Conservation (phyloP, 441 rosid species). For the Euphorbia corollata region DNA sequence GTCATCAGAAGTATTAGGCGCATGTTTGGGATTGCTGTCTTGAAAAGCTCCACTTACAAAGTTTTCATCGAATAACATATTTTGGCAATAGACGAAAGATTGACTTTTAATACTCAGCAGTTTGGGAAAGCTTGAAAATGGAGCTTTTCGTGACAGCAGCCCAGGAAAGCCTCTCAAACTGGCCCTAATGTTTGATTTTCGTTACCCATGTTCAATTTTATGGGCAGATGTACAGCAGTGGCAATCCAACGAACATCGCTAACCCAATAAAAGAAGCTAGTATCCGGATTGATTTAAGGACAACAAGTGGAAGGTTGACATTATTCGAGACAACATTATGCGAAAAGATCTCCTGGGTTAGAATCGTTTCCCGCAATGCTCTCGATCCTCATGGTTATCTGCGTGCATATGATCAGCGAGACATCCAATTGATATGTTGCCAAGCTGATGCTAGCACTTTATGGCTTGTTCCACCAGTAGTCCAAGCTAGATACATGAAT, state of each 20-base stretch:
- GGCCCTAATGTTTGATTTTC: too few species aligned
- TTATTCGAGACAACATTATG: slow-evolving; percentile 85
- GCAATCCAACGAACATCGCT: slow-evolving; percentile 94
- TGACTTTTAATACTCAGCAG: too few species aligned
- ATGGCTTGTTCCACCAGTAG: slow-evolving; percentile 84
- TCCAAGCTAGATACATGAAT: slow-evolving; percentile 55
- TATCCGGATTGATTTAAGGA: slow-evolving; percentile 67
- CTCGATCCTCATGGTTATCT: slow-evolving; percentile 70
- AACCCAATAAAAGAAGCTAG: slow-evolving; percentile 96
- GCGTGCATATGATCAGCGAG: slow-evolving; percentile 61
- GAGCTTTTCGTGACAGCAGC: too few species aligned
- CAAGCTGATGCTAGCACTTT: slow-evolving; percentile 82
- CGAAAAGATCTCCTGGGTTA: slow-evolving; percentile 71
- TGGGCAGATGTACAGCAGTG: slow-evolving; percentile 95
- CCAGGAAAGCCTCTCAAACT: too few species aligned
- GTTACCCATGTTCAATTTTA: neutral
- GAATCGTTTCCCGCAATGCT: slow-evolving; percentile 40
- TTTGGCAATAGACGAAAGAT: too few species aligned
- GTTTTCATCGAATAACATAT: too few species aligned
- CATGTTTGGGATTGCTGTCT: too few species aligned
- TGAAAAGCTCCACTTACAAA: too few species aligned
- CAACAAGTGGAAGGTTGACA: slow-evolving; percentile 73
- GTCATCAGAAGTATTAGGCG: neutral
- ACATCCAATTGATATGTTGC: slow-evolving; percentile 92
- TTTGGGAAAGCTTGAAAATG: too few species aligned